These are phyloP conservation scores for Chaetomiaceae sp. DNA, from an alignment of 2,329 filamentous ascomycete species.

Conservation along the genomic window DNA sequence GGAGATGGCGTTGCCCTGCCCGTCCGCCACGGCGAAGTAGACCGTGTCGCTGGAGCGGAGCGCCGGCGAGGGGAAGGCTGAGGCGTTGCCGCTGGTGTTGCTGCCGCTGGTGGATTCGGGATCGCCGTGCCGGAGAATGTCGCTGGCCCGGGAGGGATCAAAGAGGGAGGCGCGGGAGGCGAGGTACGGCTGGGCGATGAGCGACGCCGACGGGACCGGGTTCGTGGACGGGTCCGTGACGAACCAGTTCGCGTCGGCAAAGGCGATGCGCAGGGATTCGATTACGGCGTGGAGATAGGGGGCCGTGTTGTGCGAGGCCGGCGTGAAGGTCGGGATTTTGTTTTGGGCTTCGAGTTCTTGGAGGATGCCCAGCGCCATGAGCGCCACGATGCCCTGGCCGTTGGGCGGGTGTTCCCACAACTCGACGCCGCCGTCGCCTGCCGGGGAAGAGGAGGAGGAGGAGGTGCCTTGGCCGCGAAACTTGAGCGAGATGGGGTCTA, in stretches of 20 bases:
- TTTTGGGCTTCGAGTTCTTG: slow-evolving; percentile 75
- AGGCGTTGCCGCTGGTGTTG: too few species aligned
- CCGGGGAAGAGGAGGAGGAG: neutral
- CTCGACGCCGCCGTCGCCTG: slow-evolving; percentile 59
- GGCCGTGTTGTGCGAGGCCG: slow-evolving; percentile 74
- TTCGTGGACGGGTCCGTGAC: slow-evolving; percentile 75
- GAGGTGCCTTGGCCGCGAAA: slow-evolving; percentile 60
- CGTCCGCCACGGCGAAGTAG: slow-evolving; percentile 83
- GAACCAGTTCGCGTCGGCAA: slow-evolving; percentile 87
- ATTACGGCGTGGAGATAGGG: slow-evolving; percentile 82
- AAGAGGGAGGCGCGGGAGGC: slow-evolving; percentile 62
- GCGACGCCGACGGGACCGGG: slow-evolving; percentile 62
- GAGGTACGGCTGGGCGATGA: slow-evolving; percentile 73
- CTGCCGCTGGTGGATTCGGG: slow-evolving; percentile 32
- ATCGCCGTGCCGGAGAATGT: slow-evolving; percentile 61
- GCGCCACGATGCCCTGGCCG: slow-evolving; percentile 88
- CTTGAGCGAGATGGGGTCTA: slow-evolving; percentile 77
- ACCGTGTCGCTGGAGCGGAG: slow-evolving; percentile 87
- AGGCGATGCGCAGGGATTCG: slow-evolving; percentile 82
- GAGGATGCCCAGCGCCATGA: slow-evolving; percentile 91
- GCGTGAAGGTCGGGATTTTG: slow-evolving; percentile 66
- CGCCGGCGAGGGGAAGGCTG: slow-evolving; percentile 65
- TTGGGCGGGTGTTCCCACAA: slow-evolving; percentile 98
- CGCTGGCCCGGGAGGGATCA: slow-evolving; percentile 55
- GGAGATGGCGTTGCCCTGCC: slow-evolving; percentile 80